A percentile compares a stretch with the other conserved stretches of the same genome.
Conservation (phyloP, 2,329 filamentous ascomycete species). For the Canariomyces notabilis region DNA sequence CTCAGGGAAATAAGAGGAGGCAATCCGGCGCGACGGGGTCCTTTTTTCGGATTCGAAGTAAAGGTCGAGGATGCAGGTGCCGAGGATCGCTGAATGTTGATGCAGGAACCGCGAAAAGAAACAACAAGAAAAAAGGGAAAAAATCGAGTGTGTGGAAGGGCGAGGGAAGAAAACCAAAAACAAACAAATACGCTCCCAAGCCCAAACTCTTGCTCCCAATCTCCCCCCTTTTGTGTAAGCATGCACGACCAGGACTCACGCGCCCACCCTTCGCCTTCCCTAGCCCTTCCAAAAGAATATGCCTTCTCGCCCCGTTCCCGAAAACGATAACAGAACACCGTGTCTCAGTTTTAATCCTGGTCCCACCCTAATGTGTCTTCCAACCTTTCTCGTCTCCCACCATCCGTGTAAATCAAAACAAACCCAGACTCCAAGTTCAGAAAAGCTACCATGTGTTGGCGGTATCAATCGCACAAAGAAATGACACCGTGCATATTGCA, state of each 20-base stretch:
- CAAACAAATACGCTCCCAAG: constrained; percentile 4
- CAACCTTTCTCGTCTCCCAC: background rate
- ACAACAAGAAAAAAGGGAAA: too few species aligned
- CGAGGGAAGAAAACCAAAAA: constrained; percentile 6
- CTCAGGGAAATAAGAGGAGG: background rate
- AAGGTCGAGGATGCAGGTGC: background rate
- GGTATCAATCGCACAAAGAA: constrained; percentile 1
- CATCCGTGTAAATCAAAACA: constrained; percentile 3
- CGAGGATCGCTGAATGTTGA: background rate
- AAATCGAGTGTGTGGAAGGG: too few species aligned
- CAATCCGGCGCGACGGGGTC: background rate
- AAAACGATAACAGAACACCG: constrained; percentile 9
- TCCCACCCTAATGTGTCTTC: background rate
- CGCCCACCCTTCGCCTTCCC: constrained; percentile 1
- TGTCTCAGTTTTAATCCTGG: constrained; percentile 5
- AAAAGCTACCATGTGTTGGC: constrained; percentile 3
- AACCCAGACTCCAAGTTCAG: constrained; percentile 9
- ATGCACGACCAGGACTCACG: constrained; percentile 11
- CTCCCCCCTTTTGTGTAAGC: constrained; percentile 4
- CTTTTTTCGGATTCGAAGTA: background rate
- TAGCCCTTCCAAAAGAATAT: background rate
- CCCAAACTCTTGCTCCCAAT: background rate
- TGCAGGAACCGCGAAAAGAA: background rate
- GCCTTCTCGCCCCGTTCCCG: constrained; percentile 2
- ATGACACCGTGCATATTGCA: background rate